phyloP scores from a whole-genome alignment of 805 yeast genomes.

The Candida palmyrensis region DNA sequence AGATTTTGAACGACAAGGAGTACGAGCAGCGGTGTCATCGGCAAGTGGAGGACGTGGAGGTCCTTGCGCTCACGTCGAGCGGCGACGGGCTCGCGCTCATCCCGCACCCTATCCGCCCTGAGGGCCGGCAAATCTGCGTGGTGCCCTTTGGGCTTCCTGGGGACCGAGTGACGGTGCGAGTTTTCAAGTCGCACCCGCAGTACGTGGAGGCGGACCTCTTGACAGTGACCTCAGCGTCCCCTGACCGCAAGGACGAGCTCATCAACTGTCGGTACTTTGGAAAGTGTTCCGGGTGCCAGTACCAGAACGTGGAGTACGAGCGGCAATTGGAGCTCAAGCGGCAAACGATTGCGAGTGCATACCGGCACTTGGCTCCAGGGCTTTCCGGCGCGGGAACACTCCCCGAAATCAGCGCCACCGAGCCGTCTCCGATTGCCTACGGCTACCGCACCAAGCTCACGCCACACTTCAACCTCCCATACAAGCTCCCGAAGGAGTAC shows the following conservation, averaged over 20 bases:
- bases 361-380: slow-evolving; percentile 64
- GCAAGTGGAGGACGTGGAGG: slow-evolving; percentile 49
- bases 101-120: slow-evolving; percentile 46
- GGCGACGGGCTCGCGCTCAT: slow-evolving; percentile 85
- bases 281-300: slow-evolving; percentile 92
- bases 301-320: slow-evolving; percentile 70
- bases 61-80: slow-evolving; percentile 60
- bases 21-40: slow-evolving; percentile 52
- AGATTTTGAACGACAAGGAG: slow-evolving; percentile 55
- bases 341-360: slow-evolving; percentile 77
- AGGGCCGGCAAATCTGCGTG: slow-evolving; percentile 56
- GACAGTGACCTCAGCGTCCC: slow-evolving; percentile 33
- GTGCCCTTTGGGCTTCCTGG: slow-evolving; percentile 90
- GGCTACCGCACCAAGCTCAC: slow-evolving; percentile 89
- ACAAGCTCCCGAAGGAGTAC: slow-evolving; percentile 33
- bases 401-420: slow-evolving; percentile 61
- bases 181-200: slow-evolving; percentile 72
- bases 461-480: slow-evolving; percentile 87
- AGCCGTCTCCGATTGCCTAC: slow-evolving; percentile 71
- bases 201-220: slow-evolving; percentile 75
- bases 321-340: slow-evolving; percentile 71
- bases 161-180: slow-evolving; percentile 63
- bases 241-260: slow-evolving; percentile 48
- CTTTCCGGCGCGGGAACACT: slow-evolving; percentile 37
- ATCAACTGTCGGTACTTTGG: slow-evolving; percentile 84